Evolutionary conservation across 2,329 filamentous ascomycete species (phyloP).

Genomic region (Magnaporthiopsis rhizophila): DNA sequence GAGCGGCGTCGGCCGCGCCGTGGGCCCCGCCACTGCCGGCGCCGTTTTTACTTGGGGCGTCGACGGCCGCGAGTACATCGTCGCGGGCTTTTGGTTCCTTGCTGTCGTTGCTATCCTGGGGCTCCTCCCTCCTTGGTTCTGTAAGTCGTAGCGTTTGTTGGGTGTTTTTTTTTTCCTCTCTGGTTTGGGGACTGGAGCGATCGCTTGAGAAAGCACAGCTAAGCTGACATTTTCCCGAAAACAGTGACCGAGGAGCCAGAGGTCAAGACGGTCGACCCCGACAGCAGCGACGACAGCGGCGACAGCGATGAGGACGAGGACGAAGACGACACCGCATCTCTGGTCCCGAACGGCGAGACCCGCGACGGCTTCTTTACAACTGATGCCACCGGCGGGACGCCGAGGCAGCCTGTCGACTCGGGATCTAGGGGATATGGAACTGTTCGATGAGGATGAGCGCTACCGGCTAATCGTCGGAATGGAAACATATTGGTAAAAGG

Average conservation of each 20-base stretch:
- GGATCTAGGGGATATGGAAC: not conserved
- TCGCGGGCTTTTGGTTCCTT: conserved; percentile 78
- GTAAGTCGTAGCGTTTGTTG: not conserved
- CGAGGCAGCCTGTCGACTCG: not conserved
- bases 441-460: not conserved
- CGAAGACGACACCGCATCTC: not conserved
- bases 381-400: too few species aligned
- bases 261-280: not conserved
- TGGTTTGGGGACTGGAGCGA: too few species aligned
- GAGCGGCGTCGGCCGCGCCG: conserved; percentile 69
- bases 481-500: not conserved
- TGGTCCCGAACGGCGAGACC: not conserved
- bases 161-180: not conserved
- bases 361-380: too few species aligned
- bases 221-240: not conserved
- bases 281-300: not conserved
- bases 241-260: not conserved
- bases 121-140: conserved; percentile 62
- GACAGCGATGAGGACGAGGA: not conserved
- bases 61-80: conserved; percentile 59
- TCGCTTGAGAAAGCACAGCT: not conserved
- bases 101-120: conserved; percentile 54
- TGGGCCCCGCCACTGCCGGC: conserved; percentile 69
- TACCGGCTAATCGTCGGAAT: too few species aligned
- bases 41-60: conserved; percentile 69